Evolutionary conservation across 495 filamentous ascomycete species (phyloP).

Genomic region (Wilcoxina mikolae): DNA sequence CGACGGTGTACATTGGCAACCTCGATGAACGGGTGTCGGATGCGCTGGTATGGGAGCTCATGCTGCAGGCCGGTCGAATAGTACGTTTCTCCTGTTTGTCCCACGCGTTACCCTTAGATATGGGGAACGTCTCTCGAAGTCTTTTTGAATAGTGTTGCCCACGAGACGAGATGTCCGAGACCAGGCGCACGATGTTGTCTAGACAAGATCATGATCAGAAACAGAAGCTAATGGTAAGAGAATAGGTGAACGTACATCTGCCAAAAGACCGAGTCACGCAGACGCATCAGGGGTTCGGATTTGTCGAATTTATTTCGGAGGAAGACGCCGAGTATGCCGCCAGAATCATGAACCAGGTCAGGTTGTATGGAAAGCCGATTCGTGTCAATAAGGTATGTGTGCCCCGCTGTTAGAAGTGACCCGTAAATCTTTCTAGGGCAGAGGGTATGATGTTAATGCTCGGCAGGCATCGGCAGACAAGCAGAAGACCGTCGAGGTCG

Average conservation of each 20-base stretch:
- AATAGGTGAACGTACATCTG: constrained; percentile 75
- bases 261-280: constrained; percentile 96
- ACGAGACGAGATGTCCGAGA: too few relatives aligned
- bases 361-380: constrained; percentile 85
- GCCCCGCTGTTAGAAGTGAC: not conserved
- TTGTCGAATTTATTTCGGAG: constrained; percentile 93
- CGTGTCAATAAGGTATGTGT: constrained; percentile 65
- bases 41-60: constrained; percentile 86
- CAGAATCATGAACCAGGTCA: constrained; percentile 89
- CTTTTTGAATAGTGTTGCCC: constrained; percentile 10
- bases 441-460: constrained; percentile 10
- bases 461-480: constrained; percentile 70
- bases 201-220: not conserved
- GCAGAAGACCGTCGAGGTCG: constrained; percentile 88
- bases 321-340: constrained; percentile 95
- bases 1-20: constrained; percentile 95
- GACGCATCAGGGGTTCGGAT: constrained; percentile 93
- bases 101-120: not conserved
- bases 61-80: constrained; percentile 91
- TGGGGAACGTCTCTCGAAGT: too few relatives aligned
- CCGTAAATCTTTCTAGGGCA: not conserved
- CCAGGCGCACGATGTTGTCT: not conserved
- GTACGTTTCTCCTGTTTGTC: constrained; percentile 4
- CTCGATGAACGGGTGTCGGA: constrained; percentile 91
- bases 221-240: not conserved